Evolutionary conservation across 129 eudicot genomes (phyloP).

Genomic region (Solidago caesia): DNA sequence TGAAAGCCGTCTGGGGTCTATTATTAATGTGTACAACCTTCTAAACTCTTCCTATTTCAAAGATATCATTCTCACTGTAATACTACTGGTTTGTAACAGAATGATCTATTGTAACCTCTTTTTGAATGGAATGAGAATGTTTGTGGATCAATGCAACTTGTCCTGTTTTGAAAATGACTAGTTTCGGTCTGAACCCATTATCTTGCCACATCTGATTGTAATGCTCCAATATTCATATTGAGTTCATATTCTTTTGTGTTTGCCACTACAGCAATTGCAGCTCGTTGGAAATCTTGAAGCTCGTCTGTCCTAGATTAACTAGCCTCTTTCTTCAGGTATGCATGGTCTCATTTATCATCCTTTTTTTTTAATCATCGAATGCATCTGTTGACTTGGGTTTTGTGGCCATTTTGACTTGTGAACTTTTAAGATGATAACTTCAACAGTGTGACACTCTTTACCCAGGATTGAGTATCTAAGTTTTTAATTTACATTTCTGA

Average conservation of each 20-base stretch:
- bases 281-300: conserved; percentile 87
- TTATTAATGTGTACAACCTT: no score
- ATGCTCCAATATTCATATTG: not conserved
- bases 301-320: conserved; percentile 80
- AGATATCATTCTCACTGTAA: no score
- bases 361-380: not conserved
- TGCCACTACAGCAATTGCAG: conserved; percentile 68
- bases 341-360: not conserved
- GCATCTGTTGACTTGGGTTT: not conserved
- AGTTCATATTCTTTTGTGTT: conserved; percentile 16
- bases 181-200: not conserved
- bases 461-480: not conserved
- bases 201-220: not conserved
- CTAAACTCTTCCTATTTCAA: no score
- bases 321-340: conserved; percentile 96
- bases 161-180: not conserved
- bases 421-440: not conserved
- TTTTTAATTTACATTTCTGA: not conserved
- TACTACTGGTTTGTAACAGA: no score
- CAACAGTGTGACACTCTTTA: conserved; percentile 1
- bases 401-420: not conserved
- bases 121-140: no score
- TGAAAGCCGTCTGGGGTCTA: no score
- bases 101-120: no score
- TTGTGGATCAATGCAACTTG: not conserved